These are phyloP conservation scores for Phialocephala sp. DNA, from an alignment of 2,329 filamentous ascomycete genomes.

Conservation along the genomic window DNA sequence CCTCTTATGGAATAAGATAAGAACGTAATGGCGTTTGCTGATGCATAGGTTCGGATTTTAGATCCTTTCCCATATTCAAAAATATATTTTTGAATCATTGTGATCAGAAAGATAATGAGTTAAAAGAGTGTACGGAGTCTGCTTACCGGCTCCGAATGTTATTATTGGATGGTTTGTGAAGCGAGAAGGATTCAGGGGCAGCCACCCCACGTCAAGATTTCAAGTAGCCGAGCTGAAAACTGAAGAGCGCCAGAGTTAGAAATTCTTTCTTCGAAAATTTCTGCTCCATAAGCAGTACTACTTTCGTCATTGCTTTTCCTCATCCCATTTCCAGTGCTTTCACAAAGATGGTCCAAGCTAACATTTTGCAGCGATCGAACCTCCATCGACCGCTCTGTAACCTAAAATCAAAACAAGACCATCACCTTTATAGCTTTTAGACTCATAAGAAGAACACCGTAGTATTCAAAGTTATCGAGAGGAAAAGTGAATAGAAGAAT, in stretches of 20 bases:
- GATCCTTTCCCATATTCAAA: background rate
- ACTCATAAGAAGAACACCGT: too few relatives aligned
- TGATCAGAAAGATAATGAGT: background rate
- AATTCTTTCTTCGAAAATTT: background rate
- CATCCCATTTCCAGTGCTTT: background rate
- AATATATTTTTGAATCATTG: background rate
- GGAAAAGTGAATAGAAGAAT: too few relatives aligned
- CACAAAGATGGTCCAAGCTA: background rate
- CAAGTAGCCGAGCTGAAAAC: background rate
- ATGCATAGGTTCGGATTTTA: background rate
- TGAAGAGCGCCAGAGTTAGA: background rate
- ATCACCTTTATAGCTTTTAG: too few relatives aligned
- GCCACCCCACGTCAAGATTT: background rate
- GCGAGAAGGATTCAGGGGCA: constrained; percentile 3
- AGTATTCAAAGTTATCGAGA: too few relatives aligned
- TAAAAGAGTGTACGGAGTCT: background rate
- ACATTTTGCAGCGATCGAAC: too few relatives aligned
- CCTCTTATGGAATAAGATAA: constrained; percentile 9
- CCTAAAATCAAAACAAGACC: too few relatives aligned
- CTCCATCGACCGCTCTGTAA: too few relatives aligned
- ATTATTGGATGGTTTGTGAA: background rate
- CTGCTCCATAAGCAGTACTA: background rate
- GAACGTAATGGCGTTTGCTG: constrained; percentile 6
- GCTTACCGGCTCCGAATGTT: background rate
- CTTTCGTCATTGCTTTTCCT: background rate